Percentiles rank a stretch among this genome's conserved stretches.
These are phyloP conservation scores for Beta vulgaris DNA, from an alignment of 148 eudicot species.

Conservation along the genomic window DNA sequence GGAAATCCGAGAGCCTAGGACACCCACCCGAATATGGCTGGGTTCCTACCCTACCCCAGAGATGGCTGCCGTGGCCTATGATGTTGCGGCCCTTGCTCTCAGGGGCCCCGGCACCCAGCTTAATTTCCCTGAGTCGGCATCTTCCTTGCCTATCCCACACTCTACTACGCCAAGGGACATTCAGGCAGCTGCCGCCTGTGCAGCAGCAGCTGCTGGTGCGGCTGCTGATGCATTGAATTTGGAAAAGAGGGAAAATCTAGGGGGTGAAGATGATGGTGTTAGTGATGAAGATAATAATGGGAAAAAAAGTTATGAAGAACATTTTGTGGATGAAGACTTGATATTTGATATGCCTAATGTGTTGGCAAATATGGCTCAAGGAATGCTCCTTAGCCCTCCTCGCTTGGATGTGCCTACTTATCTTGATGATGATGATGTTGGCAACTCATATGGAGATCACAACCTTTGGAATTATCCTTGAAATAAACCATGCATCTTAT, in stretches of 20 bases:
- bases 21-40: slow-evolving; percentile 71
- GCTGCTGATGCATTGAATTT: slow-evolving; percentile 45
- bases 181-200: slow-evolving; percentile 44
- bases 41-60: slow-evolving; percentile 69
- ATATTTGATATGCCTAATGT: slow-evolving; percentile 81
- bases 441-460: slow-evolving; percentile 16
- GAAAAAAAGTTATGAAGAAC: not conserved
- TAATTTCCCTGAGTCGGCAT: slow-evolving; percentile 48
- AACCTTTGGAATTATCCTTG: slow-evolving; percentile 53
- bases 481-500: not conserved
- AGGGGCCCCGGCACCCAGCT: slow-evolving; percentile 54
- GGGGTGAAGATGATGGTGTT: slow-evolving; percentile 15
- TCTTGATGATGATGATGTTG: slow-evolving; percentile 20
- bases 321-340: slow-evolving; percentile 62
- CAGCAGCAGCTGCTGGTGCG: slow-evolving; percentile 59
- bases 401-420: slow-evolving; percentile 23
- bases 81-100: slow-evolving; percentile 69
- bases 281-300: not conserved
- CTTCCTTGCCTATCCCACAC: slow-evolving; percentile 16
- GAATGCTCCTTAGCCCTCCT: slow-evolving; percentile 83
- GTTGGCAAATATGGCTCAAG: slow-evolving; percentile 63
- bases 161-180: slow-evolving; percentile 20
- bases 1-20: slow-evolving; percentile 67
- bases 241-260: slow-evolving; percentile 23
- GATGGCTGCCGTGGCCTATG: slow-evolving; percentile 81